Base-by-base conservation (phyloP, 2,329 filamentous ascomycete genomes). In the Talaromyces amestolkiae region DNA sequence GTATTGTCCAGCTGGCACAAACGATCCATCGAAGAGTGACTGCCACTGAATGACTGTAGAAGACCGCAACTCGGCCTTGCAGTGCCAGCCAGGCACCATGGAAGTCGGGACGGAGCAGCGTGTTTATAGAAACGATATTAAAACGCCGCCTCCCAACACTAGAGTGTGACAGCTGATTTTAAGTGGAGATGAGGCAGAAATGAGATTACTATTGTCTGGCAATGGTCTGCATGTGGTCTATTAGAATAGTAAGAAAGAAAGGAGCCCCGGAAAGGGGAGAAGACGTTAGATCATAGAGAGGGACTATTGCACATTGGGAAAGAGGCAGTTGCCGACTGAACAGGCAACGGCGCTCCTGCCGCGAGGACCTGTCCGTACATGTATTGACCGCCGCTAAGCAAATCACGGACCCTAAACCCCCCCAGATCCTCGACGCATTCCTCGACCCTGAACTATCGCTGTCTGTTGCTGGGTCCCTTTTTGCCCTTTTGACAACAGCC, bases 361-460 rank as follows among this genome's bases (percentile, higher is more conserved):
- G 53, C 27, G 3, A 33, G 31, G 8, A 19, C 27, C 10, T 3
- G 27, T 31, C 15, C 10, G 49, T 24, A 47, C 22, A 47, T 47
- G 43, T 22, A 41, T 15, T 7, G 15, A 41, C 22, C 22, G 24
- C n/a, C 19, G 47, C 47, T 31, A 27, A 43, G 35, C 56, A 58
- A 41, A 33, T 58, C 33, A 58, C 37, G 35, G 37, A 41, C 56
- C 37, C 56, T 59, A 59, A 45, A 11, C 31, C 19, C 35, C 37
- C 37, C 22, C 54, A 41, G 37, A 59, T 45, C 56, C 56, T 59
- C 56, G 39, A 59, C 56, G 17, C 56, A 59, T 59, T 59, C 56
- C 56, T 59, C 56, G 33, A 39, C 33, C 53, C 53, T 39, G 53
- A 39, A 15, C 33, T 9, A 56, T 56, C 53, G 9, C 53, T 33